A percentile compares a stretch with the other conserved stretches of the same genome.
Evolutionary conservation across 2,329 filamentous ascomycete genomes (phyloP).

Genomic region (Nemania abortiva): DNA sequence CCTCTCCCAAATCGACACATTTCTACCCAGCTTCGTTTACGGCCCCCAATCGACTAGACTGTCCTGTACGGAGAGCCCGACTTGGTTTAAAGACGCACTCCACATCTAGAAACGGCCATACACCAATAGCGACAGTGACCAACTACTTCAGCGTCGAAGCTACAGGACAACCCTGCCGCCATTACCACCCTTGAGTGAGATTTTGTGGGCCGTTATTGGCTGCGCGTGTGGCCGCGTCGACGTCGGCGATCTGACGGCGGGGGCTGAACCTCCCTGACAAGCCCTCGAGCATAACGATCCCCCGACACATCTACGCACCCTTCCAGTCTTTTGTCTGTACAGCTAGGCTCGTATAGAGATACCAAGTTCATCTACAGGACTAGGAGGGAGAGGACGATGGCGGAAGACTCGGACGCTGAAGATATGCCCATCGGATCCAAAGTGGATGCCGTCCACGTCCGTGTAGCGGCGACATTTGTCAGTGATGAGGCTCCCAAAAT

Average conservation of each 20-base stretch:
- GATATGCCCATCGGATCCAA: neutral
- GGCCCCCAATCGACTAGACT: no score
- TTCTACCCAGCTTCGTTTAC: no score
- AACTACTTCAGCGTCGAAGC: no score
- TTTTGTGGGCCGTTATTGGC: neutral
- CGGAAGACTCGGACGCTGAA: neutral
- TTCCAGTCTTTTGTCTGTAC: neutral
- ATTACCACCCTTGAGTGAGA: neutral
- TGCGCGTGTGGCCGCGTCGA: neutral
- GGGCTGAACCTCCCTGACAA: neutral
- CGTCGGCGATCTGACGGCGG: neutral
- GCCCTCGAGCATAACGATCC: neutral
- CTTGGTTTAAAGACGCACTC: no score
- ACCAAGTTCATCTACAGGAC: neutral
- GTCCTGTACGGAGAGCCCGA: no score
- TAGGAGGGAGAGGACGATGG: neutral
- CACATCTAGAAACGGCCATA: no score
- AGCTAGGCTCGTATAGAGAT: neutral
- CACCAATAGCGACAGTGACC: no score
- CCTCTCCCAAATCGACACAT: no score
- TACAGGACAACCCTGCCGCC: neutral
- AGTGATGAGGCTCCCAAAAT: slow-evolving; percentile 11
- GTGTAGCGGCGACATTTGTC: slow-evolving; percentile 10
- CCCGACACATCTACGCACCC: neutral
- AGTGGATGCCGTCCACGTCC: slow-evolving; percentile 1